Evolutionary conservation across 139 green algal species (phyloP).

Genomic region (Volvox africanus): DNA sequence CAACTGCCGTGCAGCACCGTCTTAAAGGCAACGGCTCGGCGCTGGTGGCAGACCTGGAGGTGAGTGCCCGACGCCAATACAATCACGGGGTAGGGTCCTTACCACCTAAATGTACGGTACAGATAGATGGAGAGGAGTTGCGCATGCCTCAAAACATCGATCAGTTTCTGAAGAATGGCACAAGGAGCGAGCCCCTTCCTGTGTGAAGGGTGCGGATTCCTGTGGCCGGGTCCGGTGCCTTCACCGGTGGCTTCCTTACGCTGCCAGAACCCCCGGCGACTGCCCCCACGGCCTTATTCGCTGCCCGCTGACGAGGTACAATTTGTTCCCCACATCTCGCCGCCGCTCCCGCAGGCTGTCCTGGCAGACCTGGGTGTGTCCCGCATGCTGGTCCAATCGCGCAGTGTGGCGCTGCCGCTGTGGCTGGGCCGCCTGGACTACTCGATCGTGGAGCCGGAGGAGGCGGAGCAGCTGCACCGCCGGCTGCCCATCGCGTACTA

Average conservation of each 20-base stretch:
- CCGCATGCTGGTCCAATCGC: slow-evolving; percentile 28
- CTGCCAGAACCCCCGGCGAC: too few relatives aligned
- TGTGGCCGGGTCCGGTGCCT: too few relatives aligned
- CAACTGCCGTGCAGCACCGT: slow-evolving; percentile 17
- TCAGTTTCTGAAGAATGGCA: too few relatives aligned
- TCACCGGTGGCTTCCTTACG: too few relatives aligned
- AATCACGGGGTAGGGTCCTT: too few relatives aligned
- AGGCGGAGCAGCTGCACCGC: slow-evolving; percentile 14
- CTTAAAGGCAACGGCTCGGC: background rate
- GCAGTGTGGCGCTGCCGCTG: slow-evolving; percentile 25
- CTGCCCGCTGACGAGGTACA: too few relatives aligned
- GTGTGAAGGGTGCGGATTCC: too few relatives aligned
- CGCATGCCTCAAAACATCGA: too few relatives aligned
- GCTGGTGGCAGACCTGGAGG: slow-evolving; percentile 35
- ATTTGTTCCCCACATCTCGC: background rate
- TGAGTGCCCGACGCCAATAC: background rate
- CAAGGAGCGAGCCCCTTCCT: too few relatives aligned
- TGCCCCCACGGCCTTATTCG: too few relatives aligned
- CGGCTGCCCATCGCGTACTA: slow-evolving; percentile 36
- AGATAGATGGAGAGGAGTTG: background rate
- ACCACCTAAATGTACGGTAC: background rate
- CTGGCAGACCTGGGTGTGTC: background rate
- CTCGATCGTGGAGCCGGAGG: background rate
- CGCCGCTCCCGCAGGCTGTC: background rate
- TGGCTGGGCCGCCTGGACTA: slow-evolving; percentile 25